Conservation (phyloP, 2,329 filamentous ascomycete genomes). For the Sporothrix sp. region DNA sequence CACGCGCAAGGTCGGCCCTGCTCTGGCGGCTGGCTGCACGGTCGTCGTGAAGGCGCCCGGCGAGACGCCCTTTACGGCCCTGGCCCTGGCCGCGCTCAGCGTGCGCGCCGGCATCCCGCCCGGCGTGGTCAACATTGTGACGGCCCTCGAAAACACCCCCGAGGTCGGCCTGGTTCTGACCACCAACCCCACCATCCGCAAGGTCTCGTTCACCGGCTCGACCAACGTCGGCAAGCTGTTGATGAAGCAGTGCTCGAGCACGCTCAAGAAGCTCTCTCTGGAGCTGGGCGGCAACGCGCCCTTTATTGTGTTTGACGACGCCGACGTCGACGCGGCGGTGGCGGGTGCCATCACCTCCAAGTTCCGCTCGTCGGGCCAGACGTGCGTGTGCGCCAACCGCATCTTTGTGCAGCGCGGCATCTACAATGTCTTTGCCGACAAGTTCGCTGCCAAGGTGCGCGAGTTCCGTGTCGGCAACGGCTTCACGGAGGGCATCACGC, state of each 20-base stretch:
- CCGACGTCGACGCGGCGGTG: conserved; percentile 78
- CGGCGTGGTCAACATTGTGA: conserved; percentile 85
- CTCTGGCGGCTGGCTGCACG: conserved; percentile 88
- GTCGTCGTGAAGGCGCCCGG: conserved; percentile 85
- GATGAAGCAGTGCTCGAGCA: conserved; percentile 80
- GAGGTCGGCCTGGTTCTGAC: conserved; percentile 71
- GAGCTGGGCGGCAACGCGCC: conserved; percentile 93
- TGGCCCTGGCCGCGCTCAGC: conserved; percentile 79
- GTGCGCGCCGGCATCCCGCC: conserved; percentile 80
- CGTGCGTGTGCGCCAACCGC: conserved; percentile 83
- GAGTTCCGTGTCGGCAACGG: conserved; percentile 68
- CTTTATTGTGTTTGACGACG: conserved; percentile 95
- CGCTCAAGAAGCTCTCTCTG: conserved; percentile 73
- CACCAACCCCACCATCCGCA: conserved; percentile 65
- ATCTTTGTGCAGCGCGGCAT: conserved; percentile 70
- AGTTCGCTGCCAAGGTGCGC: conserved; percentile 62
- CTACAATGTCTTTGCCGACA: conserved; percentile 63
- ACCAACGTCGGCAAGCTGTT: conserved; percentile 60
- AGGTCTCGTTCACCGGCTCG: conserved; percentile 89
- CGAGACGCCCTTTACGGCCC: conserved; percentile 85
- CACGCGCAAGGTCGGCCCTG: conserved; percentile 59
- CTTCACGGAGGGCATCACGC: conserved; percentile 60
- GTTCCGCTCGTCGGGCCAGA: conserved; percentile 91
- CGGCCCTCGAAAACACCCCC: conserved; percentile 66
- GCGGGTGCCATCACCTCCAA: conserved; percentile 76